Evolutionary conservation across 805 yeast genomes (phyloP), one percentile per base, ranked within the genome.

Genomic region (Myxozyma neotropica): DNA sequence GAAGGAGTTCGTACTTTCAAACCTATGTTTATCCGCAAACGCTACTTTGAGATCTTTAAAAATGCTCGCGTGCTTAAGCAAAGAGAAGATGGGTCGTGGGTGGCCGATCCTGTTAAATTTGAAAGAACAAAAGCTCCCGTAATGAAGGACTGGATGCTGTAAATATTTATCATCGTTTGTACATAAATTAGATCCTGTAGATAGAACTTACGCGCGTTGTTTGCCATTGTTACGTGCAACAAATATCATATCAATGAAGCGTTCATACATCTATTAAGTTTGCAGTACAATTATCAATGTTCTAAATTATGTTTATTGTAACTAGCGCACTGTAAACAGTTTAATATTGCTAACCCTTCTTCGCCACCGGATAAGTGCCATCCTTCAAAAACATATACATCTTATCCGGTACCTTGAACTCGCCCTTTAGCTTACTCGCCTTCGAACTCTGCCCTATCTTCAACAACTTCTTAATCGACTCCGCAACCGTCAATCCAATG

Each of bases 371-470:
- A 51, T 58, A 61, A 13, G 54, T 43, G 17, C 63, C 65, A n/a
- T 61, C 65, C 26, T 58, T 58, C 46, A 58, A 38, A 40, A 58
- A 61, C 21, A 44, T 29, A 39, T 49, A 61, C 62, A 56, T 56
- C 36, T 62, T 62, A 31, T 84, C 88, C 4, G 81, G 73, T 1
- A 90, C 73, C 44, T 80, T 82, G 69, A 86, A 82, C 33, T 80
- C 83, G 40, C 79, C 79, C 13, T 78, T 73, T 3, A 86, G 58
- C 51, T 78, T 78, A 2, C 73, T 69, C 0, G 88, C 85, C 39
- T 78, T 74, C 31, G 78, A 71, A 4, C 77, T 64, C 65, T 87
- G 90, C 19, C 80, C 76, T 55, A 81, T 69, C 36, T 72, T 69
- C 5, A 85, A 69, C 29, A 87, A 67, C 35, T 75, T 70, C 6